Conservation (phyloP, 441 rosid genomes). For the Bocquillonia castaneifolia region DNA sequence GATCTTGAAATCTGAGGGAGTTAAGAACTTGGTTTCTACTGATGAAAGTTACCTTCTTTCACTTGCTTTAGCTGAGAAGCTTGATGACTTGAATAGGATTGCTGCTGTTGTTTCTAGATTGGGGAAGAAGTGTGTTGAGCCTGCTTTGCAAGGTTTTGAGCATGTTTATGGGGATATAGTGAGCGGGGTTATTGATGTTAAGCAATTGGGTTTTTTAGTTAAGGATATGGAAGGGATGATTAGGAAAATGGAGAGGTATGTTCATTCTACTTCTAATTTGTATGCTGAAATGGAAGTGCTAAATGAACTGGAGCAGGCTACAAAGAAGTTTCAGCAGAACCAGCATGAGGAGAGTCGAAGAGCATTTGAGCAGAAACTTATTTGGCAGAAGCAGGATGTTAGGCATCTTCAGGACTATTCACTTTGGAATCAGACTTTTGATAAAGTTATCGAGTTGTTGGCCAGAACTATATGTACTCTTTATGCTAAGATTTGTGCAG, state of each 20-base stretch:
- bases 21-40: slow-evolving; percentile 56
- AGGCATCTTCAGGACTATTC: slow-evolving; percentile 78
- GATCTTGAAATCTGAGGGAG: slow-evolving; percentile 60
- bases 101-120: slow-evolving; percentile 74
- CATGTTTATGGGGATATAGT: slow-evolving; percentile 83
- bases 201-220: slow-evolving; percentile 77
- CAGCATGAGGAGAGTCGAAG: slow-evolving; percentile 80
- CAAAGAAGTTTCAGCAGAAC: slow-evolving; percentile 68
- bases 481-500: slow-evolving; percentile 62
- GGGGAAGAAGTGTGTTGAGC: slow-evolving; percentile 78
- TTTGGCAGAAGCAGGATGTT: slow-evolving; percentile 95
- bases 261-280: slow-evolving; percentile 61
- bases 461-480: slow-evolving; percentile 84
- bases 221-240: slow-evolving; percentile 93
- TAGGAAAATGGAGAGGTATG: slow-evolving; percentile 88
- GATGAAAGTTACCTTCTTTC: slow-evolving; percentile 58
- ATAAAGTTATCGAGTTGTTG: slow-evolving; percentile 85
- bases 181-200: slow-evolving; percentile 68
- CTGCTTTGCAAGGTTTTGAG: slow-evolving; percentile 90
- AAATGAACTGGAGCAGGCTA: slow-evolving; percentile 74
- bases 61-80: slow-evolving; percentile 81
- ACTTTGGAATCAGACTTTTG: slow-evolving; percentile 80
- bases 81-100: slow-evolving; percentile 73
- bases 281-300: slow-evolving; percentile 84
- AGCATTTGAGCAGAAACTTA: slow-evolving; percentile 81